Evolutionary conservation across 257 asterid genomes (phyloP), one percentile per base, ranked within the genome.

Genomic region (Anisodus tanguticus): DNA sequence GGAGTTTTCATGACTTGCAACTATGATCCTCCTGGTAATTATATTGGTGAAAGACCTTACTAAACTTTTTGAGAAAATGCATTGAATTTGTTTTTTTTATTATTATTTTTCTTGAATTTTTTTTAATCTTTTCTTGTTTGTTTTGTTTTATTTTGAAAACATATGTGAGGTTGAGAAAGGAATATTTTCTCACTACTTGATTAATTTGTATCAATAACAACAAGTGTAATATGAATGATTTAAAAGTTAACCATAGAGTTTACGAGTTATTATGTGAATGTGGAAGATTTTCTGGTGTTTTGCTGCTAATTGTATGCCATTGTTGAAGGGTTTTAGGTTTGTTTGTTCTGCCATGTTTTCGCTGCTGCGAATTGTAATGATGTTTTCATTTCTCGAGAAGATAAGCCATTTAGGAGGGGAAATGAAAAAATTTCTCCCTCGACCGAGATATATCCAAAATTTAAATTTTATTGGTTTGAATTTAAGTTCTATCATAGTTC

Each of bases 21-120:
- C 57, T 91, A 91, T 81, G 89, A 91, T 82, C 92, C 92, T 19
- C 93, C 93, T 6, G 92, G 93, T 13, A 91, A 91, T 59, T 91
- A 87, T 79, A 83, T 91, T 67, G 92, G 91, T 81, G 92, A 91
- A 84, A 89, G 86, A 62, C 93, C 93, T 60, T 89, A 91, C 37
- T 91, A 69, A 86, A 69, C 6, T 26, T 26, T 15, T 26, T 26
- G 11, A 68, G 35, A 12, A 6, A 0, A 47, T 49, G 45, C 22
- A 76, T 51, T 76, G 45, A 49, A 26, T 76, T 76, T 45, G 12
- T 76, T 51, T 74, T 53, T 77, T 31, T 13, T 3, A 2, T 74
- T 71, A 26, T 26, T 26, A 26, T 26, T 9, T n/a, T 41, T 45
- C 16, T 43, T 22, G 59, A 9, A 8, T n/a, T n/a, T n/a, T n/a